phyloP scores from a whole-genome alignment of 352 stramenopile species.

The Globisporangium uncinulatum region DNA sequence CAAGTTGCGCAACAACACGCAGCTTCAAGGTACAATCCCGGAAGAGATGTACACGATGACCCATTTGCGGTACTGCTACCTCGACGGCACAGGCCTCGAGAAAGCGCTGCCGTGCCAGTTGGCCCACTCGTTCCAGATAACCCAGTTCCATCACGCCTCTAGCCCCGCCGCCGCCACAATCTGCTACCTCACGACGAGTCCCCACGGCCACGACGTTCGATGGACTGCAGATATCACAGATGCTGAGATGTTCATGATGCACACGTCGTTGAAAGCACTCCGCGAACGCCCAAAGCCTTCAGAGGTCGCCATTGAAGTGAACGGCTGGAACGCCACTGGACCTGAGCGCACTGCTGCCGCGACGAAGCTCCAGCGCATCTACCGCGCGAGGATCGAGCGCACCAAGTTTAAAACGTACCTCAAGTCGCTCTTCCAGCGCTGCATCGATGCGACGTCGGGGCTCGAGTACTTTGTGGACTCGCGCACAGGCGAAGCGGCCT shows the following conservation, averaged over 20 bases:
- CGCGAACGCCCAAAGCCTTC: constrained; percentile 20
- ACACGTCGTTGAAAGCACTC: constrained; percentile 35
- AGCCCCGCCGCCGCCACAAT: constrained; percentile 26
- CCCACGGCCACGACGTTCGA: constrained; percentile 18
- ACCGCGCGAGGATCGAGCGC: constrained; percentile 54
- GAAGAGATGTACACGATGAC: constrained; percentile 30
- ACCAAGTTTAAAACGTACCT: constrained; percentile 56
- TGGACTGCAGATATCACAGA: constrained; percentile 57
- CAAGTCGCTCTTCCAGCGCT: constrained; percentile 46
- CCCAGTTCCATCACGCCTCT: constrained; percentile 24
- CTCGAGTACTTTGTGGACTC: constrained; percentile 57
- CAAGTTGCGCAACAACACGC: constrained; percentile 52
- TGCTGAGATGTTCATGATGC: constrained; percentile 48
- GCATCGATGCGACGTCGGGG: constrained; percentile 35
- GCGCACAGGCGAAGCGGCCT: constrained; percentile 55
- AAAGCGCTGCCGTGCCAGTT: constrained; percentile 37
- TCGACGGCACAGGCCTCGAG: constrained; percentile 46
- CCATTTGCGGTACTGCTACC: constrained; percentile 54
- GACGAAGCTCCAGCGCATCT: constrained; percentile 67
- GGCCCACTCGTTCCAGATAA: constrained; percentile 57
- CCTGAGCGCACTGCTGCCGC: constrained; percentile 50
- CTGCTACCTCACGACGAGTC: constrained; percentile 31
- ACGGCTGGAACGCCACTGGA: constrained; percentile 52
- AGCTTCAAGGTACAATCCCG: constrained; percentile 27
- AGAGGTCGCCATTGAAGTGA: constrained; percentile 21